Percentiles rank a stretch among this genome's conserved stretches.
Conservation (phyloP, 75 land plant species). For the Adiantum capillusveneris region DNA sequence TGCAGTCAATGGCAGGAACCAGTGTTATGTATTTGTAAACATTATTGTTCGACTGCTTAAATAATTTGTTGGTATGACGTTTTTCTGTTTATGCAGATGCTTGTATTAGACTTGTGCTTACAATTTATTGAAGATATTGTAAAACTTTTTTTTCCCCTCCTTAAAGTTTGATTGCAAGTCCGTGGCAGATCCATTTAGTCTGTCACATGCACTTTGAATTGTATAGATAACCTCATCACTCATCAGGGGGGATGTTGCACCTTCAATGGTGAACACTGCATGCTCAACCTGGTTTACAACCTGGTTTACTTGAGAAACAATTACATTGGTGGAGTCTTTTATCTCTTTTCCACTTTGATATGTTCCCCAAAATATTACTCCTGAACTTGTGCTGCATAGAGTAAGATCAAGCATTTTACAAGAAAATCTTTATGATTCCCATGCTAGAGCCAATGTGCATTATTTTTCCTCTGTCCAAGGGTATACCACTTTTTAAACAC, state of each 20-base stretch:
- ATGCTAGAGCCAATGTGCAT: too few relatives aligned
- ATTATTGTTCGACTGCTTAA: too few relatives aligned
- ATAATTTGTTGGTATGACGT: too few relatives aligned
- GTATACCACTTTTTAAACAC: too few relatives aligned
- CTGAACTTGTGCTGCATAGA: slow-evolving; percentile 4
- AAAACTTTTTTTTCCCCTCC: slow-evolving; percentile 4
- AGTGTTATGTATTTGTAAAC: too few relatives aligned
- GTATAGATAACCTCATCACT: not conserved
- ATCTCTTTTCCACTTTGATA: slow-evolving; percentile 6
- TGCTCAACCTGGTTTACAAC: slow-evolving; percentile 4
- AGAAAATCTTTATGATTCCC: too few relatives aligned
- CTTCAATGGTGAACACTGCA: slow-evolving; percentile 1
- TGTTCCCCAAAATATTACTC: slow-evolving; percentile 7
- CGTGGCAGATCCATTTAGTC: slow-evolving; percentile 1
- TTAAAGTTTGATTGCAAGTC: slow-evolving; percentile 3
- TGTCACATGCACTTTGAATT: slow-evolving; percentile 7
- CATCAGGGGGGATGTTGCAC: not conserved
- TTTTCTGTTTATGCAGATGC: too few relatives aligned
- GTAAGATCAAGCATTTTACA: not conserved
- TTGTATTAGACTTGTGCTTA: not conserved
- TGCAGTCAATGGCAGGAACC: too few relatives aligned
- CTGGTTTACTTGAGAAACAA: slow-evolving; percentile 1
- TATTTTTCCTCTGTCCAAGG: too few relatives aligned
- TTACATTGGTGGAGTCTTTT: not conserved
- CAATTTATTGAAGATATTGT: not conserved